A percentile compares a stretch with the other conserved stretches of the same genome.
phyloP scores from a whole-genome alignment of 371 early-diverging fungal species.

The Syncephalastrum monosporum region DNA sequence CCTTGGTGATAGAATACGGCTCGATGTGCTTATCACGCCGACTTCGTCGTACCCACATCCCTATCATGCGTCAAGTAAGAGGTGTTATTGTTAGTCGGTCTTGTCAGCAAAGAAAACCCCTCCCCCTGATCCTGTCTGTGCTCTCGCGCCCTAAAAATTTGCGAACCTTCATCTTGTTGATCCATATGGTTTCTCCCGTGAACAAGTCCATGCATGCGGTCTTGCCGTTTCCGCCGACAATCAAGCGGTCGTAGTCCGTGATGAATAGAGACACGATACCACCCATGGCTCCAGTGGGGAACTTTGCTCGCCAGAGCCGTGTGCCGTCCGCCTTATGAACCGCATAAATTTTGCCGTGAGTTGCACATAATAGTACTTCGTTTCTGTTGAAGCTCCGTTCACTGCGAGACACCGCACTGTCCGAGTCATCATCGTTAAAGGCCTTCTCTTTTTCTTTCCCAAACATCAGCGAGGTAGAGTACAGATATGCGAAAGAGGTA shows the following conservation, averaged over 20 bases:
- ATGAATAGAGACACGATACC: slow-evolving; percentile 31
- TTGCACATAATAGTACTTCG: slow-evolving; percentile 32
- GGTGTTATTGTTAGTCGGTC: slow-evolving; percentile 1
- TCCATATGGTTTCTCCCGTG: slow-evolving; percentile 27
- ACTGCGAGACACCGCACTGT: background rate
- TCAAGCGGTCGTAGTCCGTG: slow-evolving; percentile 22
- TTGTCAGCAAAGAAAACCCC: background rate
- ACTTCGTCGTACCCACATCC: slow-evolving; percentile 29
- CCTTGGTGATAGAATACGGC: slow-evolving; percentile 8
- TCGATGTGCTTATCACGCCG: slow-evolving; percentile 19
- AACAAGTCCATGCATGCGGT: slow-evolving; percentile 20
- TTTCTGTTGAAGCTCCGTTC: slow-evolving; percentile 14
- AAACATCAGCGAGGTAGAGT: too few species aligned
- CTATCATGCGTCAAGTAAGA: slow-evolving; percentile 3
- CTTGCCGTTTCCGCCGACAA: slow-evolving; percentile 22
- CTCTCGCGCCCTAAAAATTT: slow-evolving; percentile 8
- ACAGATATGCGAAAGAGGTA: too few species aligned
- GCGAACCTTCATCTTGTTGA: slow-evolving; percentile 35
- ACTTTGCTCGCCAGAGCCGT: slow-evolving; percentile 28
- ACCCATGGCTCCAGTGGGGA: slow-evolving; percentile 18
- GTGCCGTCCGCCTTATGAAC: slow-evolving; percentile 29
- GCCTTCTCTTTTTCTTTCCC: background rate
- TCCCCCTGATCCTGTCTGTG: background rate
- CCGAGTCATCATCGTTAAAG: background rate
- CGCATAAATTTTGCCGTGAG: slow-evolving; percentile 38